Evolutionary conservation across 495 filamentous ascomycete genomes (phyloP).

Genomic region (Hyphodiscus hymeniophilus): DNA sequence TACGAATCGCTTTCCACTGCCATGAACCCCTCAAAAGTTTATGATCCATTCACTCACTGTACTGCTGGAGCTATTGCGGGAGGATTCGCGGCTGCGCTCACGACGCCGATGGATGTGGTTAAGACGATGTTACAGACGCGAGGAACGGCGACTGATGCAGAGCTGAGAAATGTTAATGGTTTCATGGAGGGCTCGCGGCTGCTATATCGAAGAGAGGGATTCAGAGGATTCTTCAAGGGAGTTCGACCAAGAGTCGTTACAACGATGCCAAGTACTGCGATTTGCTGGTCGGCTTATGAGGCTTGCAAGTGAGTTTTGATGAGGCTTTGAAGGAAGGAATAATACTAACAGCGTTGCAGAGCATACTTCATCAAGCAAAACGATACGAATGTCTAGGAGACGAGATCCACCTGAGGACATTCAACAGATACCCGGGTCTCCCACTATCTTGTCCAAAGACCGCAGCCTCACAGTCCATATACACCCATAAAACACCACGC

Average conservation of each 20-base stretch:
- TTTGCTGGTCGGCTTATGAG: conserved; percentile 81
- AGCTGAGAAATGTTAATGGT: conserved; percentile 78
- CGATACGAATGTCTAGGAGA: conserved; percentile 17
- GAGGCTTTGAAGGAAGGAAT: background rate
- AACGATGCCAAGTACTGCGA: conserved; percentile 96
- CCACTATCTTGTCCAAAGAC: background rate
- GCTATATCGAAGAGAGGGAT: conserved; percentile 76
- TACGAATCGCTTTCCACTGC: conserved; percentile 94
- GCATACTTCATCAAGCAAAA: conserved; percentile 50
- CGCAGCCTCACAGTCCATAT: background rate
- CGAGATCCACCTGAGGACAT: background rate
- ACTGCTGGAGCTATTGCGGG: conserved; percentile 86
- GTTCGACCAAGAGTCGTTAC: conserved; percentile 87
- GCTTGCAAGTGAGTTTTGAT: conserved; percentile 43
- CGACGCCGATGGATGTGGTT: conserved; percentile 93
- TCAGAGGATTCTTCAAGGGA: conserved; percentile 84
- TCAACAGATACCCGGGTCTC: background rate
- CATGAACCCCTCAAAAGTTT: conserved; percentile 75
- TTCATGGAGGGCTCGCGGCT: conserved; percentile 74
- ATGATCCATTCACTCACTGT: conserved; percentile 90
- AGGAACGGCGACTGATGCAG: conserved; percentile 68
- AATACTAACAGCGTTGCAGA: conserved; percentile 26
- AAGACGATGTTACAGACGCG: conserved; percentile 95
- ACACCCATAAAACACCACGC: no score
- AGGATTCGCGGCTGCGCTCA: conserved; percentile 85